Evolutionary conservation across 345 rosid species (phyloP).

Genomic region (Eucalyptus cloeziana): DNA sequence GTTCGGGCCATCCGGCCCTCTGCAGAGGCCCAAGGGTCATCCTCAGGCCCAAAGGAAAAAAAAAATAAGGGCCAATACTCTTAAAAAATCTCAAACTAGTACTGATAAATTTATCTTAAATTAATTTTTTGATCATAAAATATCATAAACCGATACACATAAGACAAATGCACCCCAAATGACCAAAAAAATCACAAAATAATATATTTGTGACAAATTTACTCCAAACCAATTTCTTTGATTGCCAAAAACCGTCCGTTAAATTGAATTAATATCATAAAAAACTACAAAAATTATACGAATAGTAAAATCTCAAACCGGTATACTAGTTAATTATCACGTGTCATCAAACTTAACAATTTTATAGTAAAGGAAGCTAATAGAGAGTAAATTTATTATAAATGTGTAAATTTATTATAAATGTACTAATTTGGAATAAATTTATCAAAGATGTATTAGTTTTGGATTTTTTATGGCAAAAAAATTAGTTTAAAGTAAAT

Average conservation of each 20-base stretch:
- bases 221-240: accelerated
- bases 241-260: accelerated
- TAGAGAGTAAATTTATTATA: accelerated
- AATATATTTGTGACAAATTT: accelerated
- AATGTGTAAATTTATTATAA: accelerated
- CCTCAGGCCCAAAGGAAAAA: not conserved
- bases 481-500: no score
- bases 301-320: no score
- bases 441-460: no score
- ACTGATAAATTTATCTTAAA: no score
- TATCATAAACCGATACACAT: no score
- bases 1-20: not conserved
- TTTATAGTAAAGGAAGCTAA: no score
- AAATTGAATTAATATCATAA: accelerated
- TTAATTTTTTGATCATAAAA: no score
- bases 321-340: accelerated
- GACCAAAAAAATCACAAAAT: no score
- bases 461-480: accelerated
- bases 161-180: accelerated
- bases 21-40: not conserved
- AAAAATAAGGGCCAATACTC: no score
- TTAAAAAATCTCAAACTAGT: no score
- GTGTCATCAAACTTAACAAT: no score
- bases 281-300: no score
- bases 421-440: accelerated